Percentiles rank a stretch among this genome's conserved stretches.
Evolutionary conservation across 2,329 filamentous ascomycete genomes (phyloP).

Genomic region (Cercospora nicotianae): DNA sequence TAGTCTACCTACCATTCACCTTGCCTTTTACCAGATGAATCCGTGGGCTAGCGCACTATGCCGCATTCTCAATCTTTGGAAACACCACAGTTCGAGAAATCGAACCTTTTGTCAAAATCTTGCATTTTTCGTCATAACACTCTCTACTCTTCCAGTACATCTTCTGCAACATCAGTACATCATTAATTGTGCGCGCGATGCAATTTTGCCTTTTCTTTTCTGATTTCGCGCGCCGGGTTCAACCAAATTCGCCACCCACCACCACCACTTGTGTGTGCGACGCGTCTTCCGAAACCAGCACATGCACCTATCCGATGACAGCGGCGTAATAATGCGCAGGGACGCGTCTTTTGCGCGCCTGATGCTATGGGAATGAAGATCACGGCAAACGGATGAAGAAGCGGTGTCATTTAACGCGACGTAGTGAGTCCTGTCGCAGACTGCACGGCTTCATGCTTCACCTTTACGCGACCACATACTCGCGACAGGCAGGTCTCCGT

Average conservation of each 20-base stretch:
- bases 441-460: background rate
- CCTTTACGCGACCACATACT: background rate
- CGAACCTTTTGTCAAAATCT: constrained; percentile 24
- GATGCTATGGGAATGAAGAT: background rate
- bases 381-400: background rate
- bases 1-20: constrained; percentile 38
- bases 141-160: no score
- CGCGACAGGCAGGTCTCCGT: background rate
- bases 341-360: background rate
- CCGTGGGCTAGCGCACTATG: constrained; percentile 35
- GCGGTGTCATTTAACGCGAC: background rate
- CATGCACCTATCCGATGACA: background rate
- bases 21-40: constrained; percentile 41
- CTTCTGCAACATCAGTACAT: background rate
- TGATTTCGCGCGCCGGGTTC: background rate
- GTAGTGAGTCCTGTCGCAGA: background rate
- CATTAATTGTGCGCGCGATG: background rate
- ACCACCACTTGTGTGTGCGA: background rate
- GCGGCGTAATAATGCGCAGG: background rate
- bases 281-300: background rate
- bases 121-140: background rate
- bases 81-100: constrained; percentile 12
- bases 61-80: constrained; percentile 36
- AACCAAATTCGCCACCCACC: background rate
- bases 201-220: background rate